Conservation (phyloP, 495 filamentous ascomycete genomes). For the Pyrenula aspistea region DNA sequence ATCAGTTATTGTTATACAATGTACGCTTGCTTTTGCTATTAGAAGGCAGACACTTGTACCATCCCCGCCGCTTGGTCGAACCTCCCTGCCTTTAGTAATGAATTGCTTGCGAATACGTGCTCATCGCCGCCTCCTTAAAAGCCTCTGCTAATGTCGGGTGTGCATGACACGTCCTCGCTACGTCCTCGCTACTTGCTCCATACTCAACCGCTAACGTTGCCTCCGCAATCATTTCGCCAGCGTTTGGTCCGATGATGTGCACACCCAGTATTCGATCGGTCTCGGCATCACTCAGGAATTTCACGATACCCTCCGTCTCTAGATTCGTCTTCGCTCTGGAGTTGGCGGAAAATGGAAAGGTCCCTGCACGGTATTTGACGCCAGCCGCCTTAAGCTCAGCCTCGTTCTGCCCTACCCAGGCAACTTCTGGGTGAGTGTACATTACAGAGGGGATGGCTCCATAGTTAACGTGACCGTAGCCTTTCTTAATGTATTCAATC, state of each 20-base stretch:
- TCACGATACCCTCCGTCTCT: conserved; percentile 91
- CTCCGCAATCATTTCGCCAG: conserved; percentile 99
- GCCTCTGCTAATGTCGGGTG: conserved; percentile 95
- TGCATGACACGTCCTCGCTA: conserved; percentile 90
- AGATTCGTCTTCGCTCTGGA: conserved; percentile 97
- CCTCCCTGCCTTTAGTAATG: conserved; percentile 73
- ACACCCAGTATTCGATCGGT: conserved; percentile 91
- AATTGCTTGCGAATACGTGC: conserved; percentile 90
- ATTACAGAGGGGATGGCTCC: conserved; percentile 94
- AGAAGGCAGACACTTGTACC: too few relatives aligned
- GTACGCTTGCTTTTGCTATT: too few relatives aligned
- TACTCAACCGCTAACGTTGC: conserved; percentile 93
- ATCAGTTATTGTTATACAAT: too few relatives aligned
- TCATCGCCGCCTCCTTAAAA: conserved; percentile 99
- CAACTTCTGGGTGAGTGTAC: conserved; percentile 98
- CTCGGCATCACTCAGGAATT: conserved; percentile 94
- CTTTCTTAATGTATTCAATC: conserved; percentile 94
- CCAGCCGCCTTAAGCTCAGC: conserved; percentile 84
- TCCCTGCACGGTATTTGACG: conserved; percentile 80
- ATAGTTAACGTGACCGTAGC: conserved; percentile 98
- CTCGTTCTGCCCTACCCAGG: conserved; percentile 98
- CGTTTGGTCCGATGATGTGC: conserved; percentile 92
- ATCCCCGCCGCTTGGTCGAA: too few relatives aligned
- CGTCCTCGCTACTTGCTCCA: conserved; percentile 87
- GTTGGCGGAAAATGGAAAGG: conserved; percentile 96